Base-by-base conservation (phyloP, 2,329 filamentous ascomycete species). In the Epichloe gansuensis region DNA sequence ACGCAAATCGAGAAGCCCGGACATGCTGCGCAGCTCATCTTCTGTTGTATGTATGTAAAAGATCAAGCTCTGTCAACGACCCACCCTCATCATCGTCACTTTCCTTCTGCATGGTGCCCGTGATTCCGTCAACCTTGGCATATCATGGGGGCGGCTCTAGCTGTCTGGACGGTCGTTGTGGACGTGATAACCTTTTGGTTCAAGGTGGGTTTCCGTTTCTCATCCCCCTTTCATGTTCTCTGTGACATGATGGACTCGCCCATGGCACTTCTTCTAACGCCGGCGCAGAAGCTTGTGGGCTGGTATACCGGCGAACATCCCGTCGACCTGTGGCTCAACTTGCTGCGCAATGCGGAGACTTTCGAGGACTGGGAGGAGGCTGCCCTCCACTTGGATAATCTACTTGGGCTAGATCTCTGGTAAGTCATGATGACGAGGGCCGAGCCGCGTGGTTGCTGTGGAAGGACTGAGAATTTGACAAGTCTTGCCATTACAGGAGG, bases 301-400 rank as follows among this genome's bases (percentile, higher is more conserved):
- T 88, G 86, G 82, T 84, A 83, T 73, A 78, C 70, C 52, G 76
- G 77, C 57, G 85, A 80, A 65, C 84, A 78, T 48, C 77, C 79
- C 2, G 75, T 79, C 48, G 80, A 85, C 57, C 71, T 82, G 52
- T 83, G 88, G 71, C 75, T 85, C 44, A 76, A 85, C 55, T 72
- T 76, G 25, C 72, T 94, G 47, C 76, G 75, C 51, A 77, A 81
- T 54, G 86, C 88, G 17, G 75, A 81, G 57, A 76, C 78, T 28
- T 95, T 85, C 63, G 87, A 93, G 62, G 85, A 93, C 64, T 96
- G 90, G 89, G 85, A 91, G 64, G 83, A 84, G 58, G 83, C 85
- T n/a, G 88, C 90, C 1, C 78, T 86, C 57, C 80, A 87, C 61
- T 77, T 95, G n/a, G 91, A 95, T 67, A 84, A 85, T 61, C 73